A percentile compares a stretch with the other conserved stretches of the same genome.
Conservation (phyloP, 768 basidiomycete genomes). For the Boletus rex-veris region DNA sequence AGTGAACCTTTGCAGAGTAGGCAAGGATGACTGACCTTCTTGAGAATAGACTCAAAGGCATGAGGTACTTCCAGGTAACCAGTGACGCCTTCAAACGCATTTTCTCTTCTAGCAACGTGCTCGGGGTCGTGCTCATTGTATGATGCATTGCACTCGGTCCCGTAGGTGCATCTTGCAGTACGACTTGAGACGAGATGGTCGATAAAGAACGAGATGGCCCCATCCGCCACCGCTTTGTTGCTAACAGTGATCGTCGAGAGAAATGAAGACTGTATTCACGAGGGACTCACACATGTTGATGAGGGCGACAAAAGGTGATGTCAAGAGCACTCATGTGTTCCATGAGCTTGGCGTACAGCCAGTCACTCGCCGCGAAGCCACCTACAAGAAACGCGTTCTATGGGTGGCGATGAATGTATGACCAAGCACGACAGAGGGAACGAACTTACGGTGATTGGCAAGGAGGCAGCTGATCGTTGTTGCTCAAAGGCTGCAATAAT, state of each 20-base stretch:
- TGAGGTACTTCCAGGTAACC: constrained; percentile 8
- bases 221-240: constrained; percentile 16
- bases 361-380: constrained; percentile 15
- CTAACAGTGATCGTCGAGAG: background rate
- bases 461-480: constrained; percentile 6
- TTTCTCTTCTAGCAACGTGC: constrained; percentile 4
- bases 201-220: constrained; percentile 10
- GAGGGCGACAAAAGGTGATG: constrained; percentile 8
- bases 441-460: constrained; percentile 6
- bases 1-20: background rate
- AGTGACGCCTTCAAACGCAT: constrained; percentile 9
- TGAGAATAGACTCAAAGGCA: constrained; percentile 12
- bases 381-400: constrained; percentile 13
- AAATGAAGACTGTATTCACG: background rate
- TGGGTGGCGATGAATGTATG: background rate
- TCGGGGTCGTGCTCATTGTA: constrained; percentile 6
- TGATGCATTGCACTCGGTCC: constrained; percentile 12
- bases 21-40: background rate
- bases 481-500: constrained; percentile 14
- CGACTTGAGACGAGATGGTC: constrained; percentile 13
- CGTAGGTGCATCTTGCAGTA: constrained; percentile 10
- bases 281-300: constrained; percentile 13
- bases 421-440: background rate
- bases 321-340: constrained; percentile 8
- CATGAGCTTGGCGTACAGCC: constrained; percentile 9